These are phyloP conservation scores for Priceomyces fermenticarens DNA, from an alignment of 805 yeast genomes.

Conservation along the genomic window DNA sequence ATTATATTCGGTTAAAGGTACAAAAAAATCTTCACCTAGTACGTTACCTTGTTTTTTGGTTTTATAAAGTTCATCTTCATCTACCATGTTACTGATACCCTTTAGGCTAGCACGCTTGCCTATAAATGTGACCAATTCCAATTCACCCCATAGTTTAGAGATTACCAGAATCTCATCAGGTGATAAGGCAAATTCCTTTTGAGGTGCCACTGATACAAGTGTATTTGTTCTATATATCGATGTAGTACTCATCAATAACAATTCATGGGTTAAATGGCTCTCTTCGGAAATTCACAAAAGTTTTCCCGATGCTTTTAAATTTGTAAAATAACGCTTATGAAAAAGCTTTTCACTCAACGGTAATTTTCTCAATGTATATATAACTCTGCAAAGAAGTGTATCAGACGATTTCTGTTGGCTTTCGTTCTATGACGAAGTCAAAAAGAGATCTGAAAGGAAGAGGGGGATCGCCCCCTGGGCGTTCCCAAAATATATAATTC, in stretches of 20 bases:
- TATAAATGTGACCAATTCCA: constrained; percentile 1
- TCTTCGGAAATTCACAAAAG: too few species aligned
- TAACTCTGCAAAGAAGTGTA: too few species aligned
- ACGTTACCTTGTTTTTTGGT: not conserved
- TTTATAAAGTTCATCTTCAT: constrained; percentile 1
- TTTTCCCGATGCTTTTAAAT: too few species aligned
- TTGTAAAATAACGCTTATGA: too few species aligned
- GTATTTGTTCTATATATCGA: constrained; percentile 1
- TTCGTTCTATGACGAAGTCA: too few species aligned
- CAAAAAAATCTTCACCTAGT: constrained; percentile 1
- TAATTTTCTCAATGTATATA: too few species aligned
- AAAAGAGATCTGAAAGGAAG: too few species aligned
- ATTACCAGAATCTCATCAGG: constrained; percentile 1
- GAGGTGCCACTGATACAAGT: not conserved
- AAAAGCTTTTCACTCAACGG: too few species aligned
- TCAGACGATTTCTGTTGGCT: too few species aligned
- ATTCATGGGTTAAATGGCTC: too few species aligned
- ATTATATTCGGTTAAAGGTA: constrained; percentile 3
- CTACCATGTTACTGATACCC: not conserved
- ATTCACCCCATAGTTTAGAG: constrained; percentile 1
- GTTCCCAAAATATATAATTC: too few species aligned
- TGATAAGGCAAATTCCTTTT: not conserved
- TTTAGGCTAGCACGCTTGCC: constrained; percentile 2
- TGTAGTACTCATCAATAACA: not conserved
- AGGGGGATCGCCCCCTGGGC: too few species aligned